A percentile compares a stretch with the other conserved stretches of the same genome.
Conservation (phyloP, 176 grass and related monocot species). For the Aegilops bicornis region DNA sequence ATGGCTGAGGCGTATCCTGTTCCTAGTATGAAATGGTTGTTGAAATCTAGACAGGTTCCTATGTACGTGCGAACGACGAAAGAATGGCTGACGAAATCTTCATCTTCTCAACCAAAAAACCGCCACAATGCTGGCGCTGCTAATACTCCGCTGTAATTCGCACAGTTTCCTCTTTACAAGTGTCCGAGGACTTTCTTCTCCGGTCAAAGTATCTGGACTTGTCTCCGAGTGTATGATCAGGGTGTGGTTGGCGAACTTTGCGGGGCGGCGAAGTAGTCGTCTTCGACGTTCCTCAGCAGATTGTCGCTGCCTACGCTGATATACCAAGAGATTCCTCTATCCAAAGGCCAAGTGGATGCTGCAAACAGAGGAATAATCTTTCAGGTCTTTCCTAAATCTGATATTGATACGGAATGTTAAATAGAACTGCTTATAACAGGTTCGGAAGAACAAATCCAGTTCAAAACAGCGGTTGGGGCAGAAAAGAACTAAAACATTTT, state of each 20-base stretch:
- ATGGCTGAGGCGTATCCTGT: neutral
- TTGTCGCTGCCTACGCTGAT: constrained; percentile 74
- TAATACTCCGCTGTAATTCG: neutral
- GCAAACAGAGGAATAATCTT: constrained; percentile 9
- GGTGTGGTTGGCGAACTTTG: constrained; percentile 42
- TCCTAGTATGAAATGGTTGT: neutral
- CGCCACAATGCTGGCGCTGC: constrained; percentile 33
- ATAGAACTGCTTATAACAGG: neutral
- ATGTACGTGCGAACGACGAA: constrained; percentile 40
- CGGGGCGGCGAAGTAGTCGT: constrained; percentile 75
- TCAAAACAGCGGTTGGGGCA: neutral
- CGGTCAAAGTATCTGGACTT: neutral
- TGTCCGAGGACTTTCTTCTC: neutral
- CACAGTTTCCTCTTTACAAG: neutral
- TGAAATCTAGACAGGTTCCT: constrained; percentile 39
- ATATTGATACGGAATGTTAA: neutral
- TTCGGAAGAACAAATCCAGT: neutral
- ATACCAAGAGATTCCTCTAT: constrained; percentile 88
- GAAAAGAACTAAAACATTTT: neutral
- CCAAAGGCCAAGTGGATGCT: constrained; percentile 54
- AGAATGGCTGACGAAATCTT: constrained; percentile 34
- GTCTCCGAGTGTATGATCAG: constrained; percentile 20
- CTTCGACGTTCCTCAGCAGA: constrained; percentile 78
- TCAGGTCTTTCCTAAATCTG: neutral
- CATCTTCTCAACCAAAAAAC: constrained; percentile 48